These are phyloP conservation scores for Sugiyamaella sp. DNA, from an alignment of 1,139 yeast species.

Conservation along the genomic window DNA sequence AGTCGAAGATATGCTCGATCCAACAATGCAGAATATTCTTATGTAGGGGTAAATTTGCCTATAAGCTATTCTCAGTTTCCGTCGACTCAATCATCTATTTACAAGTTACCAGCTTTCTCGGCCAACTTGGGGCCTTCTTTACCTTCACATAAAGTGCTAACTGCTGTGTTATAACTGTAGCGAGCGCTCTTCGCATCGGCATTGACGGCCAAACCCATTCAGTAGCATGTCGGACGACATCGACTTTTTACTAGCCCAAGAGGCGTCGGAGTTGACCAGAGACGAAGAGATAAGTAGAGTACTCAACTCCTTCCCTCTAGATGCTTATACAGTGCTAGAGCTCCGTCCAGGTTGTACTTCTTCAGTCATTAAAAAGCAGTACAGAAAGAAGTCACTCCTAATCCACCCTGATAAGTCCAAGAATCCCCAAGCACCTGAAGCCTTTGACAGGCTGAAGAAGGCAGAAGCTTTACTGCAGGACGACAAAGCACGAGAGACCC, in stretches of 20 bases:
- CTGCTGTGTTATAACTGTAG: no score
- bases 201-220: no score
- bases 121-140: no score
- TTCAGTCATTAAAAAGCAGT: conserved; percentile 50
- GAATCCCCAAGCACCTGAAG: conserved; percentile 59
- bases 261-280: conserved; percentile 37
- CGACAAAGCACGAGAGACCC: conserved; percentile 39
- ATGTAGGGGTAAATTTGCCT: no score
- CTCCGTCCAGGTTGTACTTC: conserved; percentile 53
- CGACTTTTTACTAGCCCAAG: conserved; percentile 38
- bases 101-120: no score
- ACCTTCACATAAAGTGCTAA: no score
- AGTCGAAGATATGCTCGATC: no score
- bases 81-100: no score
- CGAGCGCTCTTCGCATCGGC: no score
- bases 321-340: conserved; percentile 59
- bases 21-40: no score
- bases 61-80: no score
- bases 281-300: conserved; percentile 63
- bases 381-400: conserved; percentile 60
- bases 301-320: conserved; percentile 50
- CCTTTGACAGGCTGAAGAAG: conserved; percentile 56
- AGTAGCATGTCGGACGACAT: conserved; percentile 33
- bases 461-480: conserved; percentile 45
- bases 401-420: conserved; percentile 71